phyloP scores from a whole-genome alignment of 805 yeast species.

The Saccharomycopsis lassenensis region DNA sequence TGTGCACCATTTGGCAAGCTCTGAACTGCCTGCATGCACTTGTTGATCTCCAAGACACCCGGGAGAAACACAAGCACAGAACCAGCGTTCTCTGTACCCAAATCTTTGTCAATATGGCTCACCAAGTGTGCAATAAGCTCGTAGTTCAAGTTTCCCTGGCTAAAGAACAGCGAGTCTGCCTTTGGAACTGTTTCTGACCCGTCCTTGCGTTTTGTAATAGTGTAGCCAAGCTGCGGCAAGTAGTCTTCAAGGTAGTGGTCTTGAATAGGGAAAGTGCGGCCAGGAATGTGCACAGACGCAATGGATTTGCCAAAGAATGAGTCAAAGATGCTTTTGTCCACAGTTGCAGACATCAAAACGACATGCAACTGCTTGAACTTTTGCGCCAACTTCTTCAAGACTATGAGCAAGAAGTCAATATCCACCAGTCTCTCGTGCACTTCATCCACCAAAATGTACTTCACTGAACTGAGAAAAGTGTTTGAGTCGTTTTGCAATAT shows the following conservation, averaged over 20 bases:
- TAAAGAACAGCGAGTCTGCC: slow-evolving; percentile 56
- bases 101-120: slow-evolving; percentile 36
- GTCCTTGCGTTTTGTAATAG: slow-evolving; percentile 30
- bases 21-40: too few relatives aligned
- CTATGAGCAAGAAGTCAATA: slow-evolving; percentile 71
- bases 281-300: slow-evolving; percentile 75
- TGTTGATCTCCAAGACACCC: slow-evolving; percentile 80
- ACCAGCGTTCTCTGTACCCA: slow-evolving; percentile 40
- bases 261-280: slow-evolving; percentile 85
- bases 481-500: slow-evolving; percentile 30
- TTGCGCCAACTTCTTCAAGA: slow-evolving; percentile 51
- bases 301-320: slow-evolving; percentile 45
- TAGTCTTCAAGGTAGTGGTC: slow-evolving; percentile 67
- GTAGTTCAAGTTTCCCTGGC: slow-evolving; percentile 60
- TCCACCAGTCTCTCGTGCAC: slow-evolving; percentile 96
- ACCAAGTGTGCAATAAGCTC: slow-evolving; percentile 55
- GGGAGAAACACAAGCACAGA: slow-evolving; percentile 81
- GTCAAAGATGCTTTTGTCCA: slow-evolving; percentile 56
- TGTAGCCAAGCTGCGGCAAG: slow-evolving; percentile 45
- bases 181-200: slow-evolving; percentile 45
- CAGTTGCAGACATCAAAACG: slow-evolving; percentile 90
- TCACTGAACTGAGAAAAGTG: slow-evolving; percentile 40
- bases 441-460: slow-evolving; percentile 80
- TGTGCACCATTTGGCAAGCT: slow-evolving; percentile 18
- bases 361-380: slow-evolving; percentile 48